Evolutionary conservation across 192 early-diverging fungal genomes (phyloP).

Genomic region (Rhizoclosmatium globosum): DNA sequence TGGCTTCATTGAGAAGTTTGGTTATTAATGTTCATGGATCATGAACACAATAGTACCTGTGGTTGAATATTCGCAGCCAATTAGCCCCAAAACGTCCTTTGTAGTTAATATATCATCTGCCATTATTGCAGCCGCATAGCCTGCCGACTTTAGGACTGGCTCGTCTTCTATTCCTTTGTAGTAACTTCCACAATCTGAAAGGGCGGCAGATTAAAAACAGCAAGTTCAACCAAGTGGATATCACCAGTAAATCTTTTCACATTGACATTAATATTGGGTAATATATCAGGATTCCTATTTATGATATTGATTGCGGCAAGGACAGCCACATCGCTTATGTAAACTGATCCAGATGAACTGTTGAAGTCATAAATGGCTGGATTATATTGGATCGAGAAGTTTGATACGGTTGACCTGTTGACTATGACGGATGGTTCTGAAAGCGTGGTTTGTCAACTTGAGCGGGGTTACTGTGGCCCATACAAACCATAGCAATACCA

Average conservation of each 20-base stretch:
- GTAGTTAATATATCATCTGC: not conserved
- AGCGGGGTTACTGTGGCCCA: no score
- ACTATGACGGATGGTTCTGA: not conserved
- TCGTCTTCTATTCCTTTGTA: not conserved
- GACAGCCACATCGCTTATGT: not conserved
- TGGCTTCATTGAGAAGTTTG: not conserved
- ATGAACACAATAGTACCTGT: not conserved
- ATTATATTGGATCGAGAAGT: conserved; percentile 1
- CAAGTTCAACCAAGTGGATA: not conserved
- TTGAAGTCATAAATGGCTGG: not conserved
- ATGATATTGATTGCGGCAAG: conserved; percentile 3
- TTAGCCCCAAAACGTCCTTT: not conserved
- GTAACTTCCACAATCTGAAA: not conserved
- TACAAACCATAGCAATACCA: conserved; percentile 8
- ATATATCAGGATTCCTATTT: not conserved
- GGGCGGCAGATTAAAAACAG: no score
- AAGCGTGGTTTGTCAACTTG: no score
- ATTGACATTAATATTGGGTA: not conserved
- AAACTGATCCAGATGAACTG: not conserved
- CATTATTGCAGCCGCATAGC: conserved; percentile 2
- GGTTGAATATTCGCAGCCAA: conserved; percentile 5
- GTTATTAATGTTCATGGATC: no score
- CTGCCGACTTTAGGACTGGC: not conserved
- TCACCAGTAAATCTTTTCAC: conserved; percentile 5
- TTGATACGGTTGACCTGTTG: not conserved